A percentile compares a stretch with the other conserved stretches of the same genome.
Conservation (phyloP, 768 basidiomycete species). For the Lactarius quietus region DNA sequence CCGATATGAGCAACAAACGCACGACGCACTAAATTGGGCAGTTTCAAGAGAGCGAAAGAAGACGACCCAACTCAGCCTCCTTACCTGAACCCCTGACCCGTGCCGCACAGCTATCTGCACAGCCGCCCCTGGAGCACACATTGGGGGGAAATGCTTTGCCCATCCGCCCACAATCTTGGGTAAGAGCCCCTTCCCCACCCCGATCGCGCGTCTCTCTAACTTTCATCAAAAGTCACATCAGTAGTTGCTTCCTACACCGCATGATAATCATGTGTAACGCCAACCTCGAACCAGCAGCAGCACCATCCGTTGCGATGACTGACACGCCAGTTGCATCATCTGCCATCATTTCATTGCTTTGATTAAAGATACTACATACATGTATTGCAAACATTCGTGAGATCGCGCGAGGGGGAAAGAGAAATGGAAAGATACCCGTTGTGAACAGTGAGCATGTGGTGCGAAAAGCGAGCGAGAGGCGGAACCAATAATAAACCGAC, state of each 20-base stretch:
- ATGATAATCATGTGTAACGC: neutral
- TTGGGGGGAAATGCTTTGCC: neutral
- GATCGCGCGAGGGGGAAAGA: neutral
- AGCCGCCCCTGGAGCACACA: neutral
- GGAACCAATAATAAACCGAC: neutral
- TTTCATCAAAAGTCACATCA: conserved; percentile 9
- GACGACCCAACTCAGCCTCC: neutral
- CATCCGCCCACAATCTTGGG: neutral
- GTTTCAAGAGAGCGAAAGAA: neutral
- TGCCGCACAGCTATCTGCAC: conserved; percentile 1
- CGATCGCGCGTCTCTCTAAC: neutral
- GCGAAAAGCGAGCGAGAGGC: neutral
- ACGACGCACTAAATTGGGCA: neutral
- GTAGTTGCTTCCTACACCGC: conserved; percentile 18
- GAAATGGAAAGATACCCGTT: neutral
- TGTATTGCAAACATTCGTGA: neutral
- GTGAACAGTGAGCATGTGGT: neutral
- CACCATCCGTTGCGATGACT: too few species aligned
- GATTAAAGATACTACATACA: conserved; percentile 1
- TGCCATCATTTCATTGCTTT: neutral
- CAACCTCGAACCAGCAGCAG: neutral
- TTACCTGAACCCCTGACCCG: neutral
- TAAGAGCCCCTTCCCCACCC: neutral
- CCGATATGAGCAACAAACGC: neutral
- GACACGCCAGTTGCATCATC: neutral